phyloP scores from a whole-genome alignment of 768 basidiomycete genomes.

The Pisolithus marmoratus region DNA sequence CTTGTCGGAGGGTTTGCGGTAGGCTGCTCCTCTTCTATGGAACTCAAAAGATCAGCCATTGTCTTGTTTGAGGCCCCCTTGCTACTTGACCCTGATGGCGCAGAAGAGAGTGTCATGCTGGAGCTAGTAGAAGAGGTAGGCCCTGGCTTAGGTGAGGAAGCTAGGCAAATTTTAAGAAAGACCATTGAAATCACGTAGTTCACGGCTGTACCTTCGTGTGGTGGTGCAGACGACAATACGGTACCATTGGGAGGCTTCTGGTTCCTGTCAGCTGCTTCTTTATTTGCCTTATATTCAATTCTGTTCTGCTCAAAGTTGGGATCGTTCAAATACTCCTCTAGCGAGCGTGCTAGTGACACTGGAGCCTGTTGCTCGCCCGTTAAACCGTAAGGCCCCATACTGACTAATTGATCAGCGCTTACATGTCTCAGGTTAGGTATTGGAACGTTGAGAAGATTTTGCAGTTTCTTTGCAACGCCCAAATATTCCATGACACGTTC shows the following conservation, averaged over 20 bases:
- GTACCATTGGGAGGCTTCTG: conserved; percentile 5
- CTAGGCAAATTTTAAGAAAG: conserved; percentile 1
- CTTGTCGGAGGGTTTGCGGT: conserved; percentile 62
- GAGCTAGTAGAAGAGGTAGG: conserved; percentile 15
- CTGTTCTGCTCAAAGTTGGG: conserved; percentile 96
- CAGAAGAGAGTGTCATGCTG: conserved; percentile 1
- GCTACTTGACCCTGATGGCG: conserved; percentile 17
- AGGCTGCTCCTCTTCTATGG: conserved; percentile 82
- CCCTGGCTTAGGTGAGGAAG: conserved; percentile 12
- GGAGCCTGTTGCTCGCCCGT: conserved; percentile 63
- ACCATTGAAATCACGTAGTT: conserved; percentile 15
- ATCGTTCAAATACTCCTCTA: conserved; percentile 95
- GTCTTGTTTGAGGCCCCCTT: conserved; percentile 40
- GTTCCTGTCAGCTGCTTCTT: conserved; percentile 51
- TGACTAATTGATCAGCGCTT: conserved; percentile 19
- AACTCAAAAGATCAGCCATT: conserved; percentile 79
- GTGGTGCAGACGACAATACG: conserved; percentile 5
- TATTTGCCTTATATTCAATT: conserved; percentile 83
- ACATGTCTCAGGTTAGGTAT: conserved; percentile 93
- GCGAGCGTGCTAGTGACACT: conserved; percentile 84
- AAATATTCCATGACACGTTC: conserved; percentile 91
- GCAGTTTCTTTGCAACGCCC: conserved; percentile 85
- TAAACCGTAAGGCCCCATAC: background rate
- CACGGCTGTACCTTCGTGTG: conserved; percentile 13
- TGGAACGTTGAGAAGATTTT: conserved; percentile 88